Base-by-base conservation (phyloP, 1,284 basidiomycete genomes). In the Quambalaria eucalypti region DNA sequence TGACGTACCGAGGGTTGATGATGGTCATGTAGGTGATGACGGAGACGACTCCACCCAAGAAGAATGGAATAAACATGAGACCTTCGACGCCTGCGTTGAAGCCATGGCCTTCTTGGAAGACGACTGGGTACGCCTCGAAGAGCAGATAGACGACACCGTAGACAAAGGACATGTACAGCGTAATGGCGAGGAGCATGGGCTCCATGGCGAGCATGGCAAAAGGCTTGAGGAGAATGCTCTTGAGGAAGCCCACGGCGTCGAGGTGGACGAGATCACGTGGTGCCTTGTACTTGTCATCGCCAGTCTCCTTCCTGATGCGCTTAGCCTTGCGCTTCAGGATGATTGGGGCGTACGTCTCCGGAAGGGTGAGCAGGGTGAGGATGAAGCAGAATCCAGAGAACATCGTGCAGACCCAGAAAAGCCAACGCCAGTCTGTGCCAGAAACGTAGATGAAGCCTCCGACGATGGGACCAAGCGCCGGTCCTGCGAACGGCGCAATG, bases 401-500 rank as follows among this genome's bases (percentile, higher is more conserved):
- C 30, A 83, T 80, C 10, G 85, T 80, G 38, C 86, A 74, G 39
- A 87, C 79, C 85, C 86, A 89, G 77, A 84, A 90, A 10, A 85
- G 66, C 86, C 85, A 88, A 42, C 84, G 79, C 83, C 84, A 88
- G 33, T 64, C 60, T 0, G 78, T 76, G 6, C 79, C 79, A 1
- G 77, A 68, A 12, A 81, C 79, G 2, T 69, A 56, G 63, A 83
- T 82, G 67, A 73, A 77, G 8, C 73, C 68, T 7, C 68, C 66
- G 39, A 76, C 64, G 21, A 76, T 72, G 1, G 76, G 76, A 10
- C 72, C 74, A 1, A 76, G 19, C 10, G 80, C 79, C n/a, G 86
- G 86, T 8, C 86, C 87, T 6, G 86, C 85, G 66, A 90, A 89
- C 0, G 88, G 88, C 2, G 87, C 85, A 8, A 87, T 73, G 1